Conservation (phyloP, 2,329 filamentous ascomycete genomes). For the Trichoderma lentiforme region DNA sequence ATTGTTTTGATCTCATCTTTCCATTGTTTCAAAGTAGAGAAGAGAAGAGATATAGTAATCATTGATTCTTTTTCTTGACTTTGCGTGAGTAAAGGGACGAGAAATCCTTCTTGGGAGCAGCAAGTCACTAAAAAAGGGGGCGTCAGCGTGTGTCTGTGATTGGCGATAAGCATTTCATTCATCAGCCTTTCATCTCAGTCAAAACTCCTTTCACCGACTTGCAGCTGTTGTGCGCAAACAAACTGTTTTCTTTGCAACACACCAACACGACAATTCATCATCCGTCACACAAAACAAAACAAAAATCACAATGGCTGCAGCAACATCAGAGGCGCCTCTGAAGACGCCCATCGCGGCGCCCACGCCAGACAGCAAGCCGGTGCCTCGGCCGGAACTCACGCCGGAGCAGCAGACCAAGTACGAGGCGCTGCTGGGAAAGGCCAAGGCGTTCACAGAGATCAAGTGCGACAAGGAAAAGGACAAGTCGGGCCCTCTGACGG, state of each 20-base stretch:
- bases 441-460: conserved; percentile 68
- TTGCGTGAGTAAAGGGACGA: neutral
- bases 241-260: neutral
- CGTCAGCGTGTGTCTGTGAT: neutral
- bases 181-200: neutral
- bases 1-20: neutral
- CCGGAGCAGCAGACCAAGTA: conserved; percentile 81
- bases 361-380: conserved; percentile 54
- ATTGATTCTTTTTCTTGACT: neutral
- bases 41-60: neutral
- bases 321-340: neutral
- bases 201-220: neutral
- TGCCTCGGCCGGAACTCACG: conserved; percentile 59
- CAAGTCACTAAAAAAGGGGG: neutral
- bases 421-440: conserved; percentile 67
- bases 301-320: neutral
- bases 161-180: neutral
- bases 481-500: conserved; percentile 64
- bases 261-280: neutral
- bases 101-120: neutral
- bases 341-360: conserved; percentile 36
- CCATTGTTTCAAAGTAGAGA: neutral
- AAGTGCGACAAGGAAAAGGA: conserved; percentile 53
- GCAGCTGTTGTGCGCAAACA: neutral
- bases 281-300: neutral